A percentile compares a stretch with the other conserved stretches of the same genome.
phyloP scores from a whole-genome alignment of 768 basidiomycete genomes.

The Amanita phalloides region DNA sequence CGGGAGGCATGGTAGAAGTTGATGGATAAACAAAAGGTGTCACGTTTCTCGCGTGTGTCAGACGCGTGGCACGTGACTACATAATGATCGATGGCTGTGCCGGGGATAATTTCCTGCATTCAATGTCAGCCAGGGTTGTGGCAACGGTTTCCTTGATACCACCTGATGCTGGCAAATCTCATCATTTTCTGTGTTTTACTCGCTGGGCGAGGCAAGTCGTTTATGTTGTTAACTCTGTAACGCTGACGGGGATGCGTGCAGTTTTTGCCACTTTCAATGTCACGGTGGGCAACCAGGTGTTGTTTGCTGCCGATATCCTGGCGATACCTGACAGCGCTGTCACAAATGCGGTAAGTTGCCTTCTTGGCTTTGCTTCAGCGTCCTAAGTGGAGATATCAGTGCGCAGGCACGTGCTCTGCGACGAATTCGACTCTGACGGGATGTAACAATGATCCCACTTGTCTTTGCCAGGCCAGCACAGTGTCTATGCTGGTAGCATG shows the following conservation, averaged over 20 bases:
- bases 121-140: not conserved
- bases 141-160: slow-evolving; percentile 3
- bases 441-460: slow-evolving; percentile 37
- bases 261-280: slow-evolving; percentile 38
- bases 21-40: slow-evolving; percentile 19
- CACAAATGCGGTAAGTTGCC: slow-evolving; percentile 18
- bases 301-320: slow-evolving; percentile 36
- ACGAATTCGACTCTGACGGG: slow-evolving; percentile 18
- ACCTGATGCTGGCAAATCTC: slow-evolving; percentile 19
- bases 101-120: not conserved
- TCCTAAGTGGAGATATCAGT: slow-evolving; percentile 17
- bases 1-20: slow-evolving; percentile 28
- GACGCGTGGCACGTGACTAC: slow-evolving; percentile 23
- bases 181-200: slow-evolving; percentile 28
- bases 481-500: slow-evolving; percentile 35
- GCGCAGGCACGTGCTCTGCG: slow-evolving; percentile 18
- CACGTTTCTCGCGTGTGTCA: slow-evolving; percentile 14
- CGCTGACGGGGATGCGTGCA: slow-evolving; percentile 5
- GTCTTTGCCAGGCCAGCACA: slow-evolving; percentile 41
- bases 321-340: slow-evolving; percentile 22
- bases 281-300: slow-evolving; percentile 24
- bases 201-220: slow-evolving; percentile 48
- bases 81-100: not conserved
- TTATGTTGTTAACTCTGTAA: not conserved
- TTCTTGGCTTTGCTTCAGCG: not conserved